phyloP scores from a whole-genome alignment of 1,284 basidiomycete species.

The Schizophyllum amplum region DNA sequence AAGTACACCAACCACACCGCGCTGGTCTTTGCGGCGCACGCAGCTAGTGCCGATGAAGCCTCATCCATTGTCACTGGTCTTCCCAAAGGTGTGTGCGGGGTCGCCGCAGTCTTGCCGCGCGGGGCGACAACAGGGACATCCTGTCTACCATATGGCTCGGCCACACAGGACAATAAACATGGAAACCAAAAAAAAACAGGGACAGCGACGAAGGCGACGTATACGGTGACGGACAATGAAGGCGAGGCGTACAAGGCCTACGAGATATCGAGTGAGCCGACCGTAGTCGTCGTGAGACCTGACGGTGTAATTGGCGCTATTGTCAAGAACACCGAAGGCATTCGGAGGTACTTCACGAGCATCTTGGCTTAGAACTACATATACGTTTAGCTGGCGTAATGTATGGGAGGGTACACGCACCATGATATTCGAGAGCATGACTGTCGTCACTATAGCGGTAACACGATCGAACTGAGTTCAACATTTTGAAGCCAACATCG shows the following conservation, averaged over 20 bases:
- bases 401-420: too few species aligned
- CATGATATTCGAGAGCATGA: too few species aligned
- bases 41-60: not conserved
- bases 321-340: too few species aligned
- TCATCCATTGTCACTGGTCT: not conserved
- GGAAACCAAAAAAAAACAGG: too few species aligned
- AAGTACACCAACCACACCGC: slow-evolving; percentile 9
- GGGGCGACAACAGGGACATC: not conserved
- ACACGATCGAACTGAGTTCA: too few species aligned
- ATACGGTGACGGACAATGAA: slow-evolving; percentile 9
- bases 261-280: not conserved
- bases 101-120: not conserved
- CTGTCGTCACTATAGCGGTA: too few species aligned
- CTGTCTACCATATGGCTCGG: too few species aligned
- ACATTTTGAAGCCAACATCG: too few species aligned
- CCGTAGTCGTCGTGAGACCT: slow-evolving; percentile 14
- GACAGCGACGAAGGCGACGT: not conserved
- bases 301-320: slow-evolving; percentile 15
- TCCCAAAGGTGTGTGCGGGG: not conserved
- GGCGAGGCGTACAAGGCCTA: slow-evolving; percentile 11
- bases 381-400: too few species aligned
- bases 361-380: too few species aligned
- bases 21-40: slow-evolving; percentile 8
- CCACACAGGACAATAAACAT: too few species aligned
- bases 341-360: too few species aligned